A percentile compares a stretch with the other conserved stretches of the same genome.
These are phyloP conservation scores for Calocybe gambosa DNA, from an alignment of 1,284 basidiomycete genomes.

Conservation along the genomic window DNA sequence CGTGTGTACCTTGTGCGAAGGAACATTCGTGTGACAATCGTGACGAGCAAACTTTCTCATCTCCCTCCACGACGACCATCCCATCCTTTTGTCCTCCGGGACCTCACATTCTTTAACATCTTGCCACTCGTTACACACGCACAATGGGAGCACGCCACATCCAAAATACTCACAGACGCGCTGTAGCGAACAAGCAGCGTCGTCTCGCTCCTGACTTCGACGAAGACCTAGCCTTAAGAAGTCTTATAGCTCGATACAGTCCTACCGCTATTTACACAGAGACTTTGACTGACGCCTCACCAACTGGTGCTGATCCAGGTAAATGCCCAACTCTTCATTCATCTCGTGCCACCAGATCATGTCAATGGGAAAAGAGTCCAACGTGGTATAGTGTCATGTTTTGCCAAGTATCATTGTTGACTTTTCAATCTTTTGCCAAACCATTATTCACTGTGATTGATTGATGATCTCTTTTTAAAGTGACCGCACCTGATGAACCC, in stretches of 20 bases:
- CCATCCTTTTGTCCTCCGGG: slow-evolving; percentile 5
- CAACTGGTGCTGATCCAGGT: slow-evolving; percentile 5
- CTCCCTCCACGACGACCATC: slow-evolving; percentile 4
- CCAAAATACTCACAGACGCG: slow-evolving; percentile 10
- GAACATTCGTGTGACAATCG: slow-evolving; percentile 13
- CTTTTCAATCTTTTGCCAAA: background rate
- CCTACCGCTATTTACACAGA: slow-evolving; percentile 7
- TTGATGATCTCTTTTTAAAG: background rate
- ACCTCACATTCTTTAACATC: slow-evolving; percentile 14
- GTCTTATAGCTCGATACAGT: slow-evolving; percentile 15
- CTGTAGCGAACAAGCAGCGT: slow-evolving; percentile 11
- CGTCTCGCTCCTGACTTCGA: slow-evolving; percentile 9
- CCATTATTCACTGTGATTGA: too few relatives aligned
- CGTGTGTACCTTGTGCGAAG: too few relatives aligned
- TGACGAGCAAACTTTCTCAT: slow-evolving; percentile 14
- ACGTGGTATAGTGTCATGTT: too few relatives aligned
- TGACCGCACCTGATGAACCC: background rate
- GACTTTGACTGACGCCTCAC: slow-evolving; percentile 3
- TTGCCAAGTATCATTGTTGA: too few relatives aligned
- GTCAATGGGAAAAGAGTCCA: too few relatives aligned
- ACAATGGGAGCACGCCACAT: slow-evolving; percentile 12
- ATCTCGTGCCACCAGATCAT: too few relatives aligned
- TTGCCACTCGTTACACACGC: slow-evolving; percentile 9
- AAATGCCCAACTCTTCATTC: background rate
- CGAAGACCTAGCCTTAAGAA: slow-evolving; percentile 8